Evolutionary conservation across 129 eudicot species (phyloP).

Genomic region (Pseudognaphalium luteoalbum): DNA sequence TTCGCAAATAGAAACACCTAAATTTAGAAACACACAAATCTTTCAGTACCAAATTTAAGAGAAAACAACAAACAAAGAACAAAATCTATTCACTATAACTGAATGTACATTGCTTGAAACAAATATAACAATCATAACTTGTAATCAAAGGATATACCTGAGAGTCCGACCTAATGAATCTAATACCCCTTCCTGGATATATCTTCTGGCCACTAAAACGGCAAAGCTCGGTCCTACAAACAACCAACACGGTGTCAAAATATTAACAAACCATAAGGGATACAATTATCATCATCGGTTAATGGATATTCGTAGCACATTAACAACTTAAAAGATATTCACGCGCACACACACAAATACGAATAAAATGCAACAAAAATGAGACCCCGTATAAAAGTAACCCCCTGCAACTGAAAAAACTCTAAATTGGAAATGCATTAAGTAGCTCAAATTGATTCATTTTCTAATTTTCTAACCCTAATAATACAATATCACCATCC

Average conservation of each 20-base stretch:
- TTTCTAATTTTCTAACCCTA: neutral
- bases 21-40: neutral
- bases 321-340: neutral
- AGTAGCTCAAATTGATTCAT: neutral
- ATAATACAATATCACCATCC: too few species aligned
- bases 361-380: neutral
- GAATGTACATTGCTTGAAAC: neutral
- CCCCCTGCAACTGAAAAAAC: neutral
- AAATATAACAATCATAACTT: neutral
- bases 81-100: neutral
- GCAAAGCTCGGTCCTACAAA: slow-evolving; percentile 71
- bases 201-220: slow-evolving; percentile 84
- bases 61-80: neutral
- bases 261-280: neutral
- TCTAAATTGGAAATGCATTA: neutral
- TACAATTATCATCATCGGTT: neutral
- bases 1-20: slow-evolving; percentile 49
- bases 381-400: neutral
- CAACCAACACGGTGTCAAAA: neutral
- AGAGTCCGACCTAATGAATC: slow-evolving; percentile 73
- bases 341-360: neutral
- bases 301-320: neutral
- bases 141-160: slow-evolving; percentile 42
- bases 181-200: slow-evolving; percentile 77
- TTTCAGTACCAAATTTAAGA: neutral